A percentile compares a stretch with the other conserved stretches of the same genome.
phyloP scores from a whole-genome alignment of 2,329 filamentous ascomycete species.

The Xylariaceae sp. region DNA sequence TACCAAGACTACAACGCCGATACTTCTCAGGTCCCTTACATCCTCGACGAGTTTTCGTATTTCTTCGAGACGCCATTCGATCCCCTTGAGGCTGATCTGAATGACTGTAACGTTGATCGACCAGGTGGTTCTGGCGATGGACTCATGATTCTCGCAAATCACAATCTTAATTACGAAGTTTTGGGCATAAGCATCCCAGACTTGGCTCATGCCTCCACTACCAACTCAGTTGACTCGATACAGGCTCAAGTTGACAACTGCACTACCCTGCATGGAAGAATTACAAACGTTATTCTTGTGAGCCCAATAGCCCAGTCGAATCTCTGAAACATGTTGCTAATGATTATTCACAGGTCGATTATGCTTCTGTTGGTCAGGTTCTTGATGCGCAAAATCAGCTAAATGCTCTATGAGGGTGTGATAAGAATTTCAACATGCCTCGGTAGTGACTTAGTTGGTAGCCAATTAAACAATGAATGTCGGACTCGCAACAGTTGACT shows the following conservation, averaged over 20 bases:
- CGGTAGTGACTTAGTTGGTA: too few species aligned
- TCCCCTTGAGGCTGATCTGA: constrained; percentile 55
- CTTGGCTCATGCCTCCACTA: constrained; percentile 33
- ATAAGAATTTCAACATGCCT: too few species aligned
- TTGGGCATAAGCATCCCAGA: constrained; percentile 36
- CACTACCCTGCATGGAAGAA: constrained; percentile 25
- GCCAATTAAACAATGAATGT: too few species aligned
- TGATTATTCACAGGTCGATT: constrained; percentile 38
- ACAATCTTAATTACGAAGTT: constrained; percentile 34
- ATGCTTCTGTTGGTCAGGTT: constrained; percentile 38
- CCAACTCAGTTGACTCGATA: constrained; percentile 44
- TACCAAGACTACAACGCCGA: constrained; percentile 57
- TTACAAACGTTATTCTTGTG: constrained; percentile 38
- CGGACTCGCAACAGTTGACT: too few species aligned
- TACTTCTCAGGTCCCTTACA: constrained; percentile 51
- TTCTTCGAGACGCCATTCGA: constrained; percentile 73
- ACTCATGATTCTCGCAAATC: constrained; percentile 44
- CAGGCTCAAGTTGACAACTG: constrained; percentile 38
- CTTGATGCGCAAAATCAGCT: constrained; percentile 35
- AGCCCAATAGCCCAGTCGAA: constrained; percentile 14
- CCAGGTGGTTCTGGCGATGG: constrained; percentile 42
- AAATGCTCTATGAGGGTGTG: constrained; percentile 31
- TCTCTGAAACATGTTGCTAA: constrained; percentile 5
- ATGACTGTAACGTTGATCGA: constrained; percentile 62
- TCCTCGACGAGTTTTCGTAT: constrained; percentile 60